phyloP scores from a whole-genome alignment of 2,329 filamentous ascomycete species.

The Ceratocystis alfenasii region DNA sequence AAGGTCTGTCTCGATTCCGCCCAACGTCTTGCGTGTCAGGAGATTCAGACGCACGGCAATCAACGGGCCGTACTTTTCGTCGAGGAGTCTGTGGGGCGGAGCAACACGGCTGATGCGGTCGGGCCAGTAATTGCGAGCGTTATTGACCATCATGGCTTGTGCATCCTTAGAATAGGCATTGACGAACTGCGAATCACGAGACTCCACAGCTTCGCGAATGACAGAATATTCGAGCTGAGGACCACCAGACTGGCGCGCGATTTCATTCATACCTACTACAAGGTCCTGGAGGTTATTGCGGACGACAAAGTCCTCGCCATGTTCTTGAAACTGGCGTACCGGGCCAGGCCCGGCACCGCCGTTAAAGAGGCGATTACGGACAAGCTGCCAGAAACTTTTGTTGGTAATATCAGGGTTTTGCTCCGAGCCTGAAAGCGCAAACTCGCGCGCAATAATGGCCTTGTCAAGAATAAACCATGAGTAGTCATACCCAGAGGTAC shows the following conservation, averaged over 20 bases:
- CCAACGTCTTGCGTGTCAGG: slow-evolving; percentile 49
- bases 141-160: slow-evolving; percentile 50
- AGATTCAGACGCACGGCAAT: slow-evolving; percentile 51
- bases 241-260: slow-evolving; percentile 37
- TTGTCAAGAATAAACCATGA: slow-evolving; percentile 51
- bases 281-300: slow-evolving; percentile 44
- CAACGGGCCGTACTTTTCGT: slow-evolving; percentile 44
- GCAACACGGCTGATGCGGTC: slow-evolving; percentile 42
- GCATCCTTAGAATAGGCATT: slow-evolving; percentile 49
- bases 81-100: slow-evolving; percentile 41
- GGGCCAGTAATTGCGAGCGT: slow-evolving; percentile 44
- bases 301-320: slow-evolving; percentile 49
- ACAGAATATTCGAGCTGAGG: slow-evolving; percentile 36
- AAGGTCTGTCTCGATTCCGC: slow-evolving; percentile 48
- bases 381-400: slow-evolving; percentile 44
- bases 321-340: slow-evolving; percentile 47
- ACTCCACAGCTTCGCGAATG: slow-evolving; percentile 38
- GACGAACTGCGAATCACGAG: slow-evolving; percentile 44
- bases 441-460: slow-evolving; percentile 48
- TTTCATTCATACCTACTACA: slow-evolving; percentile 47
- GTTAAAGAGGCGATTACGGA: slow-evolving; percentile 40
- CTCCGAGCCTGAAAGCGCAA: slow-evolving; percentile 50
- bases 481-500: slow-evolving; percentile 49
- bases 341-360: slow-evolving; percentile 38
- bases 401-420: slow-evolving; percentile 49